Evolutionary conservation across 208 protist species (phyloP), one percentile per base, ranked within the genome.

Genomic region (Angomonas desouzai): DNA sequence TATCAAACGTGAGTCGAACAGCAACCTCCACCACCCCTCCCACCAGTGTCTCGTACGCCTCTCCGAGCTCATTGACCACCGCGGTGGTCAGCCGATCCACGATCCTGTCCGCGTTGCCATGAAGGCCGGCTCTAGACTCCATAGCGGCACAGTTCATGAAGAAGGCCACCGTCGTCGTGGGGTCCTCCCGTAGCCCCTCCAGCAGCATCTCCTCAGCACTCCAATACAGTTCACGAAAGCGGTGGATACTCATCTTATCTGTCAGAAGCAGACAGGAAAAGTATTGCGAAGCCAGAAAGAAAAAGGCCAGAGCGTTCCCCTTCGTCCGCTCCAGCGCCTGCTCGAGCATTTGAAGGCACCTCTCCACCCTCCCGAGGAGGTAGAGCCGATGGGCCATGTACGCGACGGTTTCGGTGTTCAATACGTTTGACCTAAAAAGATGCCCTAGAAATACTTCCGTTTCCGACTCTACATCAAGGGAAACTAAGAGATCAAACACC

Each of bases 281-380:
- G 34, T 88, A 87, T 64, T 93, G 87, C 49, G 79, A 73, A 27
- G 86, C 53, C 23, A 90, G 40, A 40, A 88, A 81, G 0, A 89
- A 33, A 23, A 81, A 60, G 23, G 75, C 70, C 7, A 74, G 57
- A 0, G 80, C 74, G 0, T 62, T 28, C n/a, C 55, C 58, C 18
- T 68, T 63, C 25, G 83, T 73, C 3, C 56, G 59, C 4, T 70
- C 66, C 23, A 86, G 49, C 16, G 76, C 72, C 1, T 69, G 61
- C 66, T 93, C 87, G 55, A 85, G 64, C 64, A 82, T 55, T 29
- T 62, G 64, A 51, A 81, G 63, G 2, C 69, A 64, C 7, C 56
- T 18, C 47, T 56, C 62, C 29, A 34, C 20, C 3, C 75, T 53
- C 2, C 77, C 77, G 45, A 48, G 53, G 1, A 57, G 33, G 62